Base-by-base conservation (phyloP, 129 eudicot species). In the Flaveria robusta region DNA sequence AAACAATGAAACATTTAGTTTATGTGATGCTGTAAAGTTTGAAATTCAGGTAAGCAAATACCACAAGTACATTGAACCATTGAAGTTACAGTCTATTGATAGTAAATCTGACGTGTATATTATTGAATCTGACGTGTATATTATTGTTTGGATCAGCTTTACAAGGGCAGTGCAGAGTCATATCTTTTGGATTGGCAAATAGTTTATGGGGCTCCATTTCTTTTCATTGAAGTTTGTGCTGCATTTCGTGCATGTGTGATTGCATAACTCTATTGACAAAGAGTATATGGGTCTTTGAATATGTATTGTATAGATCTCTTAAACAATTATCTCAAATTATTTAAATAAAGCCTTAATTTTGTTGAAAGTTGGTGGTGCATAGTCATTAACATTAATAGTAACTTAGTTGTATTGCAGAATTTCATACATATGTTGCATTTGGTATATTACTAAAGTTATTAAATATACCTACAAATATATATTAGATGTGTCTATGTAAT, bases 161-260 rank as follows among this genome's bases (percentile, higher is more conserved):
- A 89, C 70, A 86, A 82, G 83, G 89, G 83, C 58, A 81, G 80
- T 55, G 87, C 72, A 74, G 88, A 82, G 60, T 70, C 79, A 24
- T 86, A 89, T 76, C 72, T 89, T 66, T 42, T 89, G 52, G 95
- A 89, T 51, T 82, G 88, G 80, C 91, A 89, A 73, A 63, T 79
- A 54, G 74, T 84, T 8, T 74, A 71, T 65, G 95, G 95, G 43
- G 77, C 95, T 29, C 95, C 95, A 11, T 80, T 89, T 75, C 77
- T 86, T 70, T 89, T 89, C 87, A 87, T 89, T 7, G 87, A 89
- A 56, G 66, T 86, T 18, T 89, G 95, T 77, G 84, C 91, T 16
- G 70, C 84, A 65, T 89, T 89, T 78, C 88, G 70, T 16, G 84
- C 80, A 19, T 77, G 72, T 52, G 88, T 80, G 9, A 85, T 71